These are phyloP conservation scores for Trichophyton rubrum DNA, from an alignment of 2,329 filamentous ascomycete species.

Conservation along the genomic window DNA sequence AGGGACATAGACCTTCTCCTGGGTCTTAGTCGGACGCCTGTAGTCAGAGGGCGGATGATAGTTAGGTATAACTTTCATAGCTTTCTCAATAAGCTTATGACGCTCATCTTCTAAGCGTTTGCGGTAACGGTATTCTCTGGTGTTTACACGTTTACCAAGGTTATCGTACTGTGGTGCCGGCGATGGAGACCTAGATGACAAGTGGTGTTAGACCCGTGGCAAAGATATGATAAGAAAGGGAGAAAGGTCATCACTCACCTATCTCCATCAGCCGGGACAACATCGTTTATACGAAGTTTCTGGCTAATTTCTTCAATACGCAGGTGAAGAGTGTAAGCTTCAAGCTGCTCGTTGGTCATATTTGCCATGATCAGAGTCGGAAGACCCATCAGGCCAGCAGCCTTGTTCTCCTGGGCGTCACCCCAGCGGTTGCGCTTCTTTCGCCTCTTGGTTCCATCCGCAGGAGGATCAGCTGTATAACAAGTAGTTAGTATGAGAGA, in stretches of 20 bases:
- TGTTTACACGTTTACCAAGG: constrained; percentile 98
- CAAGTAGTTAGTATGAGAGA: constrained; percentile 2
- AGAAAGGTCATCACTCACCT: constrained; percentile 50
- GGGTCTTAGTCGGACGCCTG: constrained; percentile 96
- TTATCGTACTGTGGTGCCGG: constrained; percentile 97
- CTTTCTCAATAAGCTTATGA: constrained; percentile 96
- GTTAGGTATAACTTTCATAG: constrained; percentile 99
- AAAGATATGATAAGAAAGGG: not conserved
- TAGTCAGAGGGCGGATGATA: constrained; percentile 98
- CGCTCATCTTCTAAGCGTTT: constrained; percentile 97
- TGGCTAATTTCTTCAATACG: constrained; percentile 99
- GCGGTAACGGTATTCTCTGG: constrained; percentile 93
- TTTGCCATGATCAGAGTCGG: constrained; percentile 92
- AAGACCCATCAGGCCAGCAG: constrained; percentile 91
- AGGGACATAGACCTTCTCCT: constrained; percentile 99
- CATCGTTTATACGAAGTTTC: constrained; percentile 97
- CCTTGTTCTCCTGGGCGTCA: constrained; percentile 95
- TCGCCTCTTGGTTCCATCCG: constrained; percentile 71
- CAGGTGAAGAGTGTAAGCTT: constrained; percentile 90
- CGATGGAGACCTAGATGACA: constrained; percentile 64
- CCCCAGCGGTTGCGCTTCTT: constrained; percentile 99
- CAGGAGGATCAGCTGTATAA: constrained; percentile 35
- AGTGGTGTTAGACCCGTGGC: constrained; percentile 8
- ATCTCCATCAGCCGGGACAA: constrained; percentile 91
- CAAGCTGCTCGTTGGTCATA: constrained; percentile 97